Evolutionary conservation across 2,329 filamentous ascomycete species (phyloP), one percentile per base, ranked within the genome.

Genomic region (Colletotrichum horii): DNA sequence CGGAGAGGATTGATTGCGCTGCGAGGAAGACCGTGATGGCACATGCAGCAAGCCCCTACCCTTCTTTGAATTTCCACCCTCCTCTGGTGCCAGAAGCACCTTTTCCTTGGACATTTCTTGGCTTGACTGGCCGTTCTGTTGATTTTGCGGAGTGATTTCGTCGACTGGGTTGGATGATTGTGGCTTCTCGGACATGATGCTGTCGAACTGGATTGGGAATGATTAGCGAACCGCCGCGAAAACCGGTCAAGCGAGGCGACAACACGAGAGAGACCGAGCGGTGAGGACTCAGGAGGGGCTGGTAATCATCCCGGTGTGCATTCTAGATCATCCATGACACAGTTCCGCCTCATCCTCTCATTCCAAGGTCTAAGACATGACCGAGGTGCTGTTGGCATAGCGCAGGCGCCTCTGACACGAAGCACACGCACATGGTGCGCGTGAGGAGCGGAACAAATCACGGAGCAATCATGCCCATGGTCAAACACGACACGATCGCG

Each of bases 11-110:
- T 93, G 89, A 80, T 90, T 87, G 82, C 89, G 89, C 78, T 90
- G 91, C 38, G 91, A 93, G 58, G 91, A 93, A 62, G 91, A 91
- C 84, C 90, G 88, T 58, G 91, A 92, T 19, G 91, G 91, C 55
- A 92, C 89, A 83, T 90, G 87, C 55, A 93, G 85, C 56, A 91
- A 86, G 43, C 87, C 84, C 66, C 88, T 87, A 74, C 87, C 87
- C 81, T 89, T 90, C 81, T 89, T 90, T 76, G 83, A 81, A 76
- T 79, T 81, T 75, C 83, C 80, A 74, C 82, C 84, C 75, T 87
- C 86, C 76, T 89, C 87, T 48, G 85, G 82, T 36, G 84, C 80
- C 74, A 85, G 78, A 74, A 82, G 80, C 61, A 86, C 84, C 79
- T 85, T 85, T 76, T 88, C 86, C 78, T 87, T 88, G 65, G 86